Percentiles rank a stretch among this genome's conserved stretches.
Conservation (phyloP, 305 asterid genomes). For the Solanum hybrid region DNA sequence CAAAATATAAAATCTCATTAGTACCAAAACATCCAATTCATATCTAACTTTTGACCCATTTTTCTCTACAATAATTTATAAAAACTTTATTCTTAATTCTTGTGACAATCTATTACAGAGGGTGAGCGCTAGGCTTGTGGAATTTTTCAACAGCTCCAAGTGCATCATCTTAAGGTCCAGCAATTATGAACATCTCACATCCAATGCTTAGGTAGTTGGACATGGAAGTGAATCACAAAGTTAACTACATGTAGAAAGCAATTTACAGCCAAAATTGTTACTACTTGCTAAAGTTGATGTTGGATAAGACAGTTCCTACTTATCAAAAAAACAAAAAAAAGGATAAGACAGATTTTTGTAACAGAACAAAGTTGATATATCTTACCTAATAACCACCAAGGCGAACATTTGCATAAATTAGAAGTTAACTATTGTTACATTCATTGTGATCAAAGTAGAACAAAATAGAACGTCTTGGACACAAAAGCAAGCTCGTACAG, state of each 20-base stretch:
- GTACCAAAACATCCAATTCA: not conserved
- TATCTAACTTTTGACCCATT: not conserved
- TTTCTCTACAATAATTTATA: not conserved
- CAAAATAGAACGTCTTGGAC: not conserved
- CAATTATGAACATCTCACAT: not conserved
- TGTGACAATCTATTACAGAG: not conserved
- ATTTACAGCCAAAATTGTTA: not conserved
- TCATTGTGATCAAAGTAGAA: not conserved
- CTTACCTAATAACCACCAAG: not conserved
- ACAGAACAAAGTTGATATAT: not conserved
- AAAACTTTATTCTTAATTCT: not conserved
- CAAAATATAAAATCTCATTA: not conserved
- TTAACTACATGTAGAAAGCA: not conserved
- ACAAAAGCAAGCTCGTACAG: not conserved
- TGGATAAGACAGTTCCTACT: not conserved
- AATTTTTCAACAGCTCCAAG: not conserved
- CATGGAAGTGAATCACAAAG: constrained; percentile 4
- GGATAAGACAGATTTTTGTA: not conserved
- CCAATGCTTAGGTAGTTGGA: not conserved
- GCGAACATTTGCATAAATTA: not conserved
- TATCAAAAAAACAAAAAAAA: not conserved
- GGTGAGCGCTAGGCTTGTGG: not conserved
- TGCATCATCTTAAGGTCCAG: not conserved
- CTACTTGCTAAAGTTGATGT: not conserved
- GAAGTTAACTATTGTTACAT: not conserved